Evolutionary conservation across 192 early-diverging fungal genomes (phyloP).

Genomic region (Jimgerdemannia lactiflua): DNA sequence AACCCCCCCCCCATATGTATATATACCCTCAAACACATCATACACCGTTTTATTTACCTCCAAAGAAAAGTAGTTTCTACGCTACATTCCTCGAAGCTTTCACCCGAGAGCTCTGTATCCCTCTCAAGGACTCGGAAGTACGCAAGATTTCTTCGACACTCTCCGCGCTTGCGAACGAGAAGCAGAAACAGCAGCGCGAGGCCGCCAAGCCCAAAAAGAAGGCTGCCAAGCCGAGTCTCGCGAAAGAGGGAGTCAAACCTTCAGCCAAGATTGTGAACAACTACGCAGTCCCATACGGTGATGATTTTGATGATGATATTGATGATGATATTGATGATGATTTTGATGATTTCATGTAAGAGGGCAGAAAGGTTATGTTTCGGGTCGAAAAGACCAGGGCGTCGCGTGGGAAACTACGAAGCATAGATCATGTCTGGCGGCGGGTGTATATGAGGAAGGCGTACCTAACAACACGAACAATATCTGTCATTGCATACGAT

Average conservation of each 20-base stretch:
- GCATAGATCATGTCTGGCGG: too few relatives aligned
- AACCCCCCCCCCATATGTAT: constrained; percentile 2
- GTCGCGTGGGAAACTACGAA: too few relatives aligned
- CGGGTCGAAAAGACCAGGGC: not conserved
- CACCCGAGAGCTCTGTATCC: constrained; percentile 56
- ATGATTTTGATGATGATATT: constrained; percentile 10
- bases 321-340: constrained; percentile 32
- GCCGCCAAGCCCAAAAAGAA: constrained; percentile 70
- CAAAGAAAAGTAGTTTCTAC: constrained; percentile 48
- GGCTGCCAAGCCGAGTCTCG: constrained; percentile 29
- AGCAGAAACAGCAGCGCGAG: constrained; percentile 62
- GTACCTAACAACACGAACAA: too few relatives aligned
- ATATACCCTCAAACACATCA: constrained; percentile 1
- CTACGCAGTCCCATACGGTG: constrained; percentile 1
- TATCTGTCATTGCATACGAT: too few relatives aligned
- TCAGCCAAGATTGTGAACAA: not conserved
- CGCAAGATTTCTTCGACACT: constrained; percentile 59
- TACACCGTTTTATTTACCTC: not conserved
- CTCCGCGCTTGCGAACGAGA: constrained; percentile 71
- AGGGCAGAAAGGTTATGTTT: not conserved
- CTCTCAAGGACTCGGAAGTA: constrained; percentile 63
- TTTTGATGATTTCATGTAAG: constrained; percentile 39
- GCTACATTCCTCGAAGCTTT: constrained; percentile 60
- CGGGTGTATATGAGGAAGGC: too few relatives aligned
- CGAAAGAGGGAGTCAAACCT: not conserved